Base-by-base conservation (phyloP, 1,284 basidiomycete species). In the Xanthoconium separans region DNA sequence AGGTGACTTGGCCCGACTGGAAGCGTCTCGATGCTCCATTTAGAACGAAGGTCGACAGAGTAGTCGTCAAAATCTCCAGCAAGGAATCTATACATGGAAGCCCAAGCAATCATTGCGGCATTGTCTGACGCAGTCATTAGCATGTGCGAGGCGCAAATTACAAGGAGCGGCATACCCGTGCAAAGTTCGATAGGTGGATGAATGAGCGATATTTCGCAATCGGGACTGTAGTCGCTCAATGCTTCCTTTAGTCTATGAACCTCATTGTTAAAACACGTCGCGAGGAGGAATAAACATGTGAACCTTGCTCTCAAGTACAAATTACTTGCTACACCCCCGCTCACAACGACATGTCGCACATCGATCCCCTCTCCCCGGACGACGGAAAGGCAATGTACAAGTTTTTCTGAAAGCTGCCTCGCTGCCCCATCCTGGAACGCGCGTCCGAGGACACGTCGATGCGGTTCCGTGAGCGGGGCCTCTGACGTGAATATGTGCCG, bases 21-120 rank as follows among this genome's bases (percentile, higher is more conserved):
- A 34, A 61, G 54, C 6, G 85, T 79, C 59, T 89, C 83, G 22
- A 93, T 81, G 52, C 77, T 82, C 91, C 91, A 93, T 64, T 84
- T 85, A 15, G 85, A 70, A 29, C 75, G 73, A 15, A 83, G 73
- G 43, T 77, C 77, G 18, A 84, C 80, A 34, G 74, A 76, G 66
- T 84, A 91, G 29, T 76, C 77, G 60, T 97, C 94, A 40, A 77
- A 73, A 58, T 87, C 81, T 3, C 74, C 75, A 0, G 73, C 73
- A n/a, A 87, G 75, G 57, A 96, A 88, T 12, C 93, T 82, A 59
- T 89, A 73, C 78, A 95, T 87, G 0, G 91, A 87, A 7, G 93
- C 87, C 89, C 89, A 95, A 2, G 81, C 95, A 59, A 98, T 91
- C 95, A 98, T 98, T 1, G 85, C 94, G 0, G 95, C 95, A 66